Conservation (phyloP, 805 yeast species). For the Nakazawaea peltata region DNA sequence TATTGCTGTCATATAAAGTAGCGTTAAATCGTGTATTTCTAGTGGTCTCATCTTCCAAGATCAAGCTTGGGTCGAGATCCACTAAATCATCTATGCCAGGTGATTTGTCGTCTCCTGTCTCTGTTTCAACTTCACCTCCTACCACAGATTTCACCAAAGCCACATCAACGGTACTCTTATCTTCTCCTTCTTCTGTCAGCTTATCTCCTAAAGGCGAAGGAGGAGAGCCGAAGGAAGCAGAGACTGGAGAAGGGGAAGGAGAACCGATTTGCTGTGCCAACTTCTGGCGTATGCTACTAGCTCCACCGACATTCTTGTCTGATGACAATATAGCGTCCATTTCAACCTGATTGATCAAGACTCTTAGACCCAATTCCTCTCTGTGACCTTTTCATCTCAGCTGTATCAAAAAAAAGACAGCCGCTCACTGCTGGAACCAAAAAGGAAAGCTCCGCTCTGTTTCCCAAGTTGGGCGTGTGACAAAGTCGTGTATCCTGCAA, state of each 20-base stretch:
- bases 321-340: too few relatives aligned
- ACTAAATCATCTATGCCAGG: constrained; percentile 3
- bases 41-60: constrained; percentile 9
- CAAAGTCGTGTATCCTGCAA: too few relatives aligned
- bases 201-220: too few relatives aligned
- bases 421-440: too few relatives aligned
- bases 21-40: constrained; percentile 9
- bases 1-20: constrained; percentile 4
- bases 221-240: too few relatives aligned
- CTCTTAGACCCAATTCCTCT: too few relatives aligned
- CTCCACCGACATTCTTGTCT: too few relatives aligned
- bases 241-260: not conserved
- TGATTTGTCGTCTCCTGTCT: not conserved
- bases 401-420: too few relatives aligned
- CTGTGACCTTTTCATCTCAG: too few relatives aligned
- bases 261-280: constrained; percentile 2
- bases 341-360: too few relatives aligned
- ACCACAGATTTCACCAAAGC: not conserved
- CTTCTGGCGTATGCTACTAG: constrained; percentile 1
- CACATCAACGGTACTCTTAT: not conserved
- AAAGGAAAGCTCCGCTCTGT: too few relatives aligned
- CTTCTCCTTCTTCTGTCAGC: not conserved
- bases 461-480: too few relatives aligned
- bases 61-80: constrained; percentile 6
- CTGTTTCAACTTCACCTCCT: not conserved